phyloP scores from a whole-genome alignment of 768 basidiomycete genomes.

The Mycena haematopus region DNA sequence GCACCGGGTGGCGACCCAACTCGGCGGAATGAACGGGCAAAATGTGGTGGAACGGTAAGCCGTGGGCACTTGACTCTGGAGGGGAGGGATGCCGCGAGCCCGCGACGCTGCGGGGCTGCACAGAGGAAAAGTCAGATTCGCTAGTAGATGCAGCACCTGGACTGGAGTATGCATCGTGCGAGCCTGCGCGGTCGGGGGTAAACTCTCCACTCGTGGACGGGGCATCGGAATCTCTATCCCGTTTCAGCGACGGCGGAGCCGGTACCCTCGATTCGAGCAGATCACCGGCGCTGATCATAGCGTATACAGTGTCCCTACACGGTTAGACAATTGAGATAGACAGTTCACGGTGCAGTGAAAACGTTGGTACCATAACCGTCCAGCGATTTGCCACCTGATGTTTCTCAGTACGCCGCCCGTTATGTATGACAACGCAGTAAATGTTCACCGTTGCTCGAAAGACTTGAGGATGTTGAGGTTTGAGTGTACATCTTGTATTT shows the following conservation, averaged over 20 bases:
- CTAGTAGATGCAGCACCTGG: conserved; percentile 5
- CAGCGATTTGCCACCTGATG: conserved; percentile 49
- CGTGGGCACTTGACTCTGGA: background rate
- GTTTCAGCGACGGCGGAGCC: conserved; percentile 22
- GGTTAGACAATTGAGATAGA: background rate
- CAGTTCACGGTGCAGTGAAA: background rate
- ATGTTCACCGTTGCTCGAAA: conserved; percentile 22
- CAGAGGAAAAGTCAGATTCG: conserved; percentile 3
- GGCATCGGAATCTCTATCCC: conserved; percentile 21
- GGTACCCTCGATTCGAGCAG: conserved; percentile 37
- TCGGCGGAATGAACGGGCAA: conserved; percentile 31
- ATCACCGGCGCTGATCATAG: conserved; percentile 58
- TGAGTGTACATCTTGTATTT: conserved; percentile 61
- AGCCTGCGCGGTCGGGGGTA: background rate
- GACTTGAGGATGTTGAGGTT: conserved; percentile 49
- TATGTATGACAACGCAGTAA: background rate
- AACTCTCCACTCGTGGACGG: background rate
- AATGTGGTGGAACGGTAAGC: background rate
- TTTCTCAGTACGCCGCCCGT: background rate
- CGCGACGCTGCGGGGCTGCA: conserved; percentile 4
- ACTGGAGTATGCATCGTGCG: background rate
- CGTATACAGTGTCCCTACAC: conserved; percentile 58
- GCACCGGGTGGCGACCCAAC: conserved; percentile 47
- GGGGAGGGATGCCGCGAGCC: conserved; percentile 8
- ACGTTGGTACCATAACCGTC: conserved; percentile 50